Evolutionary conservation across 306 rosid genomes (phyloP).

Genomic region (Casuarina glauca): DNA sequence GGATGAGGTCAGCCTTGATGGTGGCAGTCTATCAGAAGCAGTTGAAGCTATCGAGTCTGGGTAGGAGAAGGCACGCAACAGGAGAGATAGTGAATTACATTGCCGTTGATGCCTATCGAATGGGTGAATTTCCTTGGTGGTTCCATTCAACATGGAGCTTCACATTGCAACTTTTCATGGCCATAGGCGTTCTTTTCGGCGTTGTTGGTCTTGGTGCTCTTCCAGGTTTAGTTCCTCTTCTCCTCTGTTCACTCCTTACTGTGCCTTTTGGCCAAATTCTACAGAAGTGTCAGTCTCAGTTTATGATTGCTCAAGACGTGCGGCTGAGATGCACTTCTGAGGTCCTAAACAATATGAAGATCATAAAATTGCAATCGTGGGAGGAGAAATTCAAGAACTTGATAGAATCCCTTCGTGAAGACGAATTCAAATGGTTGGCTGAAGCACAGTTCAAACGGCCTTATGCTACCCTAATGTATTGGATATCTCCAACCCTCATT

Average conservation of each 20-base stretch:
- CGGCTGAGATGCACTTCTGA: conserved; percentile 80
- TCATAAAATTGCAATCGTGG: conserved; percentile 85
- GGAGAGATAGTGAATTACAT: conserved; percentile 61
- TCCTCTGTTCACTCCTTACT: conserved; percentile 58
- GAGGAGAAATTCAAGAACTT: conserved; percentile 60
- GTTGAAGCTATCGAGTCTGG: conserved; percentile 45
- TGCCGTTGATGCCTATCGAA: conserved; percentile 52
- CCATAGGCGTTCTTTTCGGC: conserved; percentile 38
- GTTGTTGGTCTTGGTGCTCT: conserved; percentile 64
- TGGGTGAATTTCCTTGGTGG: conserved; percentile 64
- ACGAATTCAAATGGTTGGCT: conserved; percentile 66
- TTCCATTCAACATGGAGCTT: conserved; percentile 40
- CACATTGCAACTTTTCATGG: conserved; percentile 32
- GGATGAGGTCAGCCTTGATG: conserved; percentile 55
- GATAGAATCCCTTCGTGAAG: conserved; percentile 44
- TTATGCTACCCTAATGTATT: conserved; percentile 44
- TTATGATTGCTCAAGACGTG: conserved; percentile 75
- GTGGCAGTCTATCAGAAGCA: conserved; percentile 51
- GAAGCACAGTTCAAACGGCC: conserved; percentile 44
- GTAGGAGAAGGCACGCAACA: conserved; percentile 46
- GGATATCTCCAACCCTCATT: conserved; percentile 72
- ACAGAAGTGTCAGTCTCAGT: conserved; percentile 56
- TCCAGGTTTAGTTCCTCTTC: conserved; percentile 57
- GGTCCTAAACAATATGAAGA: conserved; percentile 72
- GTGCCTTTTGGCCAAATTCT: conserved; percentile 59